These are phyloP conservation scores for Gossypium lobatum DNA, from an alignment of 441 rosid genomes.

Conservation along the genomic window DNA sequence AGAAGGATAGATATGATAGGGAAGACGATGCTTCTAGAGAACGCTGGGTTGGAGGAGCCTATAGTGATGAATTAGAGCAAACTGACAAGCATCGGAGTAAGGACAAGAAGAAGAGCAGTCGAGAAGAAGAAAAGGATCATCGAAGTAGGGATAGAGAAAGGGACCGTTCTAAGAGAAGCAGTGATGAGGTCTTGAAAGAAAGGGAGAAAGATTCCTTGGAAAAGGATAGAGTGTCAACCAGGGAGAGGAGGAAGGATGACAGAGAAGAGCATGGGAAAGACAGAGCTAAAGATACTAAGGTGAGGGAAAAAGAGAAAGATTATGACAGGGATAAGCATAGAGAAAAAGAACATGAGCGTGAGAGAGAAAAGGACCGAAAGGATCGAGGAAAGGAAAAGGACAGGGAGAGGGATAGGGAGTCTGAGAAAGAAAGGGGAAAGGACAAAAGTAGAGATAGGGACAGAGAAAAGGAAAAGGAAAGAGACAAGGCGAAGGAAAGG, in stretches of 20 bases:
- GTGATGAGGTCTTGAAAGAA: constrained; percentile 22
- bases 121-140: constrained; percentile 36
- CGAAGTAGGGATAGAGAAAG: constrained; percentile 30
- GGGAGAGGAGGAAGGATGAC: constrained; percentile 27
- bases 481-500: constrained; percentile 36
- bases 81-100: constrained; percentile 39
- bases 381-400: constrained; percentile 24
- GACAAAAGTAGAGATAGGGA: constrained; percentile 42
- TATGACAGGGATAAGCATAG: constrained; percentile 22
- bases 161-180: constrained; percentile 38
- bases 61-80: constrained; percentile 30
- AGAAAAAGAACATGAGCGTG: constrained; percentile 23
- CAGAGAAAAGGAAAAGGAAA: constrained; percentile 40
- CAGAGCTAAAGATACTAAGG: constrained; percentile 18
- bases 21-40: constrained; percentile 24
- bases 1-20: constrained; percentile 8
- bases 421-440: constrained; percentile 34
- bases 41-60: constrained; percentile 17
- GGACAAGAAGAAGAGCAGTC: constrained; percentile 23
- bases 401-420: constrained; percentile 37
- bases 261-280: constrained; percentile 26
- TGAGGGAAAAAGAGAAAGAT: constrained; percentile 20
- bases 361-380: constrained; percentile 28
- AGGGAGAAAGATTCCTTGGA: constrained; percentile 25
- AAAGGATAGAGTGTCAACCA: constrained; percentile 16